These are phyloP conservation scores for Solanum chacoense DNA, from an alignment of 305 asterid species.

Conservation along the genomic window DNA sequence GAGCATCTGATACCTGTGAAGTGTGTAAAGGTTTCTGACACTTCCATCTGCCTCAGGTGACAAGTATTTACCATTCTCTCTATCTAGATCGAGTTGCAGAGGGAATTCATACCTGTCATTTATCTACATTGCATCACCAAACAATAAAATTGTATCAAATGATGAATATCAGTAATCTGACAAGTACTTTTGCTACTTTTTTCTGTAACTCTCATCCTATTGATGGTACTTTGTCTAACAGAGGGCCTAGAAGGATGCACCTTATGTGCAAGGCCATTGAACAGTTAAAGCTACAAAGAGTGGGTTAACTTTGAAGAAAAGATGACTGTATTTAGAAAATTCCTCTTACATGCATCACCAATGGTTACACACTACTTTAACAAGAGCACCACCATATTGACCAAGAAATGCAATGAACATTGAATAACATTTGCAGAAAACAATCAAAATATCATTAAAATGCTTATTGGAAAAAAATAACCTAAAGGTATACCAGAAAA, in stretches of 20 bases:
- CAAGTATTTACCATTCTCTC: constrained; percentile 43
- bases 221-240: background rate
- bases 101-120: constrained; percentile 58
- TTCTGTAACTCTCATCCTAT: background rate
- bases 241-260: background rate
- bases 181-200: background rate
- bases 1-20: constrained; percentile 35
- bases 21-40: constrained; percentile 51
- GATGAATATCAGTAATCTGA: background rate
- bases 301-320: background rate
- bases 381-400: background rate
- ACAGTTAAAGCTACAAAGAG: background rate
- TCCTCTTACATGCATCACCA: background rate
- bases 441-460: background rate
- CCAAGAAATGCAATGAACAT: background rate
- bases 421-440: background rate
- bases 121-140: constrained; percentile 29
- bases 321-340: background rate
- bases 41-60: constrained; percentile 49
- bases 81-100: constrained; percentile 53
- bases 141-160: background rate
- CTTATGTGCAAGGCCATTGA: background rate
- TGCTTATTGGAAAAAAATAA: background rate
- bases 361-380: background rate
- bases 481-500: background rate